phyloP scores from a whole-genome alignment of 169 alveolate genomes.

The Neospora caninum region DNA sequence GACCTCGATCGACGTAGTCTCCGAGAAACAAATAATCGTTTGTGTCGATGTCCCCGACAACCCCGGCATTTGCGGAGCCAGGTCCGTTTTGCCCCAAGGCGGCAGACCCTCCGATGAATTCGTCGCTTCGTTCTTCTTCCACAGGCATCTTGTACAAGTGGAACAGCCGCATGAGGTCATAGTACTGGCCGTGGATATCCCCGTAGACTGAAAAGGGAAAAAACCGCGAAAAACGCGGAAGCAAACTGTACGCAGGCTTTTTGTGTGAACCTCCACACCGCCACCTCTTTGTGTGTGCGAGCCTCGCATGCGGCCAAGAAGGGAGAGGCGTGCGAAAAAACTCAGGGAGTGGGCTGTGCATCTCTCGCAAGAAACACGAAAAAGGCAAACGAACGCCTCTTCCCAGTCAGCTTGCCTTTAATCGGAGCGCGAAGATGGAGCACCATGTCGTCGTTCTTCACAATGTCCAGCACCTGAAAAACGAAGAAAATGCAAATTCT shows the following conservation, averaged over 20 bases:
- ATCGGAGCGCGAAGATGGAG: conserved; percentile 96
- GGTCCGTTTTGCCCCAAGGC: neutral
- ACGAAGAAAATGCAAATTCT: neutral
- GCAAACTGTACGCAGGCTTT: no score
- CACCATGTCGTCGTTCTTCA: conserved; percentile 95
- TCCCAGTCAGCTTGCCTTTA: conserved; percentile 74
- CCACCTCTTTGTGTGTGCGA: no score
- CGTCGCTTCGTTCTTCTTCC: conserved; percentile 82
- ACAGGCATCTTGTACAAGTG: conserved; percentile 86
- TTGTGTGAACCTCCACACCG: no score
- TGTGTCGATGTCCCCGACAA: conserved; percentile 96
- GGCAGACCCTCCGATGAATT: conserved; percentile 70
- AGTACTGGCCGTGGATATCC: conserved; percentile 98
- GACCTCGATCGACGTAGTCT: conserved; percentile 99
- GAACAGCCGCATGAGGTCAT: conserved; percentile 97
- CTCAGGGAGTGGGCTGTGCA: no score
- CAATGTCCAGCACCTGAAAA: conserved; percentile 40
- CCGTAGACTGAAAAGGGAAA: conserved; percentile 88
- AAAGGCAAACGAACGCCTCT: no score
- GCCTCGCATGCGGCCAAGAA: no score
- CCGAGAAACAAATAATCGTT: conserved; percentile 98
- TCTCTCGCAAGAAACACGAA: no score
- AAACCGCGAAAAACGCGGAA: neutral
- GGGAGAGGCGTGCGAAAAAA: no score
- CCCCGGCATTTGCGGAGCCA: neutral